Evolutionary conservation across 371 early-diverging fungal species (phyloP), one percentile per base, ranked within the genome.

Genomic region (Mortierella sp.): DNA sequence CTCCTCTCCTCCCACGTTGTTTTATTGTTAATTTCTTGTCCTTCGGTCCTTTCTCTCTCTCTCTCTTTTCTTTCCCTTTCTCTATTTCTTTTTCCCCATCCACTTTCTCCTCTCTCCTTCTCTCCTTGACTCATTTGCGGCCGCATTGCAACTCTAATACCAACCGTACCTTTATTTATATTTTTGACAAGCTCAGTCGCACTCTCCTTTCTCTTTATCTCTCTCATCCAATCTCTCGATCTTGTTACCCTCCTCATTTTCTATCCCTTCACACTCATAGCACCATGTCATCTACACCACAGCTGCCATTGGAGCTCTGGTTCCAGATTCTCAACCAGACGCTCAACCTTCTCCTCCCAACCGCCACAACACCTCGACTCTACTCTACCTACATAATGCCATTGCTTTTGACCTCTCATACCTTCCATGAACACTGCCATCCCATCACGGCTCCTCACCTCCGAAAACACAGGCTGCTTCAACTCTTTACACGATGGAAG

Each of bases 281-380:
- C 29, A 60, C 35, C 48, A 80, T 65, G 74, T 2, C 80, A 35
- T 68, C 72, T 38, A 44, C 76, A 43, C 76, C 73, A n/a, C 74
- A 78, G 35, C 72, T 84, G 12, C 85, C 85, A 27, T 68, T 78
- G n/a, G 85, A 84, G 58, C 75, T 84, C 65, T 84, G 85, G 85
- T 79, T 78, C 75, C 85, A 84, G 51, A 81, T 84, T 71, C 70
- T 84, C 76, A 78, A 71, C 49, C 85, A 84, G 68, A 51, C 81
- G 10, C 71, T 84, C 38, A 81, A 75, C 41, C 55, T 78, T 27
- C 81, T 84, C n/a, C 60, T 84, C 14, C 85, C 85, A 11, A 71
- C 56, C 14, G 72, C 85, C 4, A 84, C 81, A 21, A 81, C 85
- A 12, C 85, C 81, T 49, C 75, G 76, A 49, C 70, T 71, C n/a